phyloP scores from a whole-genome alignment of 139 green algal genomes.

The Limnomonas spitsbergensis region DNA sequence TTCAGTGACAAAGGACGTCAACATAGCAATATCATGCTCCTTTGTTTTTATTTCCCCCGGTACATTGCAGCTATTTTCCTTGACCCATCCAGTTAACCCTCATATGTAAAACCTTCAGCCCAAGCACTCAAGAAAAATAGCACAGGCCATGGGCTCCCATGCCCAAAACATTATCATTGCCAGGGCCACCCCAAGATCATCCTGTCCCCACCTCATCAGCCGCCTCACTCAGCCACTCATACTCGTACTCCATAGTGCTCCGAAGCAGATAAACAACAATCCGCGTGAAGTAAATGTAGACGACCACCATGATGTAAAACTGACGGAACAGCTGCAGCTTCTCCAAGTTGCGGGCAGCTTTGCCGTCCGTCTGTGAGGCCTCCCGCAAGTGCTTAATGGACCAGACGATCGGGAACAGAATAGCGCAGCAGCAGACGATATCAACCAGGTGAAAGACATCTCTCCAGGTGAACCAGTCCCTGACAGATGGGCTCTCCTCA shows the following conservation, averaged over 20 bases:
- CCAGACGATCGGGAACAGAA: slow-evolving; percentile 98
- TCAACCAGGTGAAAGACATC: slow-evolving; percentile 95
- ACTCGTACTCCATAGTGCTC: slow-evolving; percentile 54
- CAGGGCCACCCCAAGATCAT: no score
- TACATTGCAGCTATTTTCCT: no score
- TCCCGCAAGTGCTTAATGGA: slow-evolving; percentile 82
- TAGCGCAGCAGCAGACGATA: slow-evolving; percentile 96
- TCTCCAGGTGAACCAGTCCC: slow-evolving; percentile 89
- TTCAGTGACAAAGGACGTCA: no score
- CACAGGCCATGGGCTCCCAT: no score
- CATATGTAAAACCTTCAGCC: no score
- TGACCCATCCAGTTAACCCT: no score
- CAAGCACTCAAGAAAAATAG: no score
- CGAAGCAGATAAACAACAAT: slow-evolving; percentile 94
- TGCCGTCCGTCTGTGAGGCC: slow-evolving; percentile 54
- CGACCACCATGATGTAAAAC: slow-evolving; percentile 46
- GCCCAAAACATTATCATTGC: no score
- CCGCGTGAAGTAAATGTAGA: slow-evolving; percentile 98
- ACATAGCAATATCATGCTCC: no score
- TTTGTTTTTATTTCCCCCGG: no score
- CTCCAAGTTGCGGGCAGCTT: slow-evolving; percentile 70
- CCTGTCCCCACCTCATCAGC: no score
- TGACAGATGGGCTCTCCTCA: slow-evolving; percentile 69
- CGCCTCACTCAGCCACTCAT: slow-evolving; percentile 69
- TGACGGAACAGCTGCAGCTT: slow-evolving; percentile 93